These are phyloP conservation scores for Nicotiana otophora DNA, from an alignment of 257 asterid species.

Conservation along the genomic window DNA sequence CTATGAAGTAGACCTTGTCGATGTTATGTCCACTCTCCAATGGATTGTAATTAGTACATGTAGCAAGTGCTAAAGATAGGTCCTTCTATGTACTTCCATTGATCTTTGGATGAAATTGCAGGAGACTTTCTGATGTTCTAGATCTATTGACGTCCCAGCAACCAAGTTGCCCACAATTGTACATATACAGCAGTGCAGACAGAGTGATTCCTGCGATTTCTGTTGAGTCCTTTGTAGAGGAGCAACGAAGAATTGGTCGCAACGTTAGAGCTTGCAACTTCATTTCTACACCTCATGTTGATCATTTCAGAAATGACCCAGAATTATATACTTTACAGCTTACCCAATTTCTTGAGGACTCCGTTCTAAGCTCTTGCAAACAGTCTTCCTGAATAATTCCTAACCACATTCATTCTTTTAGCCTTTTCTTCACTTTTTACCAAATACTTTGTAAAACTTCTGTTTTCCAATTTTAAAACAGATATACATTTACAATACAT, in stretches of 20 bases:
- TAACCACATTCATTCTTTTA: constrained; percentile 13
- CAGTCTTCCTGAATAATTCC: constrained; percentile 34
- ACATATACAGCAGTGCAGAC: constrained; percentile 95
- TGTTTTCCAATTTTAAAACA: background rate
- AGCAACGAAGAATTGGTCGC: constrained; percentile 60
- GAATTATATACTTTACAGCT: constrained; percentile 78
- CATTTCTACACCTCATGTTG: constrained; percentile 81
- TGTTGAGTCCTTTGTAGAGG: constrained; percentile 82
- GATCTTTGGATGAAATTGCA: constrained; percentile 25
- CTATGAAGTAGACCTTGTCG: background rate
- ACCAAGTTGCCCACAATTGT: constrained; percentile 86
- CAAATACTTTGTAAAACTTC: background rate
- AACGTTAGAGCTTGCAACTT: constrained; percentile 85
- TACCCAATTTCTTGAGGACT: constrained; percentile 68
- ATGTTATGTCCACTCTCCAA: background rate
- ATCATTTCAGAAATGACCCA: constrained; percentile 80
- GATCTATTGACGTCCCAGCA: constrained; percentile 57
- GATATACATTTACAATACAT: background rate
- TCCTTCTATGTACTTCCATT: background rate
- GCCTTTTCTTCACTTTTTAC: background rate
- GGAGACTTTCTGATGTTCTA: constrained; percentile 79
- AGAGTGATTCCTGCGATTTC: constrained; percentile 73
- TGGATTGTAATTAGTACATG: background rate
- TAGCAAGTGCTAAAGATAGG: background rate
- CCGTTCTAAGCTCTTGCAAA: constrained; percentile 52